Base-by-base conservation (phyloP, 805 yeast genomes). In the Lipomyces starkeyi region DNA sequence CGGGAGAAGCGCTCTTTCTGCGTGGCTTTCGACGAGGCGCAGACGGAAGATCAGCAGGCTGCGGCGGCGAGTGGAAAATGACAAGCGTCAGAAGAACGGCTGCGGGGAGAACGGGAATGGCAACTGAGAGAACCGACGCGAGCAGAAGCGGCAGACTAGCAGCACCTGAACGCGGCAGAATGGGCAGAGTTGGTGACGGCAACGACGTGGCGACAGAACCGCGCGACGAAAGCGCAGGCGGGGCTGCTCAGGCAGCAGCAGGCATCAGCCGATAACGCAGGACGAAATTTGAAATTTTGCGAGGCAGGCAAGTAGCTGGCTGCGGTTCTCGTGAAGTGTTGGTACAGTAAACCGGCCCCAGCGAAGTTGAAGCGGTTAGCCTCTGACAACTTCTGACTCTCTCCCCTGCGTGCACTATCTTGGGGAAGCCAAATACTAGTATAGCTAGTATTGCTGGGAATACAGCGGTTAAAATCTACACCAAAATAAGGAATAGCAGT, bases 41-140 rank as follows among this genome's bases (percentile, higher is more conserved):
- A 53, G 56, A 11, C 27, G 56, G 35, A 14, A 14, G 34, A 25
- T 29, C 20, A 35, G 58, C 17, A 11, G 60, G 43, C 60, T 40
- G 47, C 17, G 63, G 29, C 25, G 69, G 66, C 32, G 63, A 56
- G 58, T 49, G 49, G 35, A 63, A 54, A 43, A 62, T 47, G n/a
- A 59, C 58, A 27, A 57, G 43, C 17, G 63, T 54, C 34, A 62
- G 63, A 49, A 64, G 57, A 35, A 65, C 34, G 22, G 22, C 34
- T 17, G 55, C 65, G 2, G 71, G 68, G 29, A 68, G 59, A 11
- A 68, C 64, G 47, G 71, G 68, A 25, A 68, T 65, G 27, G 68
- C 68, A n/a, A 56, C 66, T 37, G 65, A 53, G 54, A 68, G 54
- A 43, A 62, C 65, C 37, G 70, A 58, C 59, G 69, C 69, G 61